Conservation (phyloP, 768 basidiomycete species). For the Nidularia pulvinata region DNA sequence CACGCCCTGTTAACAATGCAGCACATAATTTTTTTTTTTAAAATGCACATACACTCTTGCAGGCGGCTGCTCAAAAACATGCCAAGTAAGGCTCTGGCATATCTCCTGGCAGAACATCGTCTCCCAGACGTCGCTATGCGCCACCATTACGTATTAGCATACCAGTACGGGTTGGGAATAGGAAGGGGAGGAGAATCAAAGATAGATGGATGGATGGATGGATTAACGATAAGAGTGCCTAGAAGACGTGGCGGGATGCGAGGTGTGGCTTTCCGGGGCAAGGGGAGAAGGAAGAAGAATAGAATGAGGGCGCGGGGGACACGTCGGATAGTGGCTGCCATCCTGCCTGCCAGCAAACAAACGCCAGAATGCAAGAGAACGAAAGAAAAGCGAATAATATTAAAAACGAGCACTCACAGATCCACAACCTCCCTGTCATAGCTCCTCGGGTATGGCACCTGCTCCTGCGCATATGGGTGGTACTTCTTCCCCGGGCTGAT, state of each 20-base stretch:
- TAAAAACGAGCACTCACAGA: slow-evolving; percentile 46
- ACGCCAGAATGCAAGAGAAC: neutral
- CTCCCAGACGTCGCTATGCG: slow-evolving; percentile 69
- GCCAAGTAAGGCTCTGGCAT: slow-evolving; percentile 62
- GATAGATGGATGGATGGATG: no score
- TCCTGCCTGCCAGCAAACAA: no score
- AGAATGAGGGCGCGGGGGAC: no score
- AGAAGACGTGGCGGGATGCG: no score
- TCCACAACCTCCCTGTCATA: slow-evolving; percentile 66
- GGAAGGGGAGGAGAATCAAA: no score
- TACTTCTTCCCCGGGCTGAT: slow-evolving; percentile 44
- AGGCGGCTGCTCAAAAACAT: slow-evolving; percentile 61
- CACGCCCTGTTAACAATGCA: no score
- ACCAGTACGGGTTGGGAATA: no score
- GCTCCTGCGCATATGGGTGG: slow-evolving; percentile 46
- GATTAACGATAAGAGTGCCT: no score
- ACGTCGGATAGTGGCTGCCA: no score
- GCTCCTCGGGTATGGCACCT: slow-evolving; percentile 70
- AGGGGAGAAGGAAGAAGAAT: no score
- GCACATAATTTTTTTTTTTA: slow-evolving; percentile 1
- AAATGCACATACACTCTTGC: slow-evolving; percentile 50
- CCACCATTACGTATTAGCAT: slow-evolving; percentile 9
- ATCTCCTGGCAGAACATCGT: slow-evolving; percentile 51
- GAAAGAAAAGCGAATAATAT: neutral
- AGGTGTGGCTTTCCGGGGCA: no score